Evolutionary conservation across 164 flowering plant genomes (phyloP).

Genomic region (Vitis labrusca): DNA sequence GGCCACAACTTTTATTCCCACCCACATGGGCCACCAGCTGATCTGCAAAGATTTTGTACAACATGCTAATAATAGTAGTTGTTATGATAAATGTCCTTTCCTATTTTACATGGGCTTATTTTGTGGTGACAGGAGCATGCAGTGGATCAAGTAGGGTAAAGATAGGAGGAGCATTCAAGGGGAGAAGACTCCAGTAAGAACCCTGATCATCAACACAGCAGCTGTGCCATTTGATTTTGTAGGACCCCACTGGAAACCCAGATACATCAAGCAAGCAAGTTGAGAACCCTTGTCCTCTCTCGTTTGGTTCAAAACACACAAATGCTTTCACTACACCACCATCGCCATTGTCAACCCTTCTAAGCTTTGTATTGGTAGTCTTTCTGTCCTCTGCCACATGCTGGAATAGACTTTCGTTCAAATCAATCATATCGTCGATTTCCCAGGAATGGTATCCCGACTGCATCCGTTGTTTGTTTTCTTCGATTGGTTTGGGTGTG

Average conservation of each 20-base stretch:
- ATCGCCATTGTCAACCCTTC: constrained; percentile 8
- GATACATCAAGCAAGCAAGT: constrained; percentile 81
- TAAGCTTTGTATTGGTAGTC: constrained; percentile 2
- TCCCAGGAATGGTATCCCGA: constrained; percentile 30
- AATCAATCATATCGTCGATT: constrained; percentile 38
- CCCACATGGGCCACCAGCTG: too few relatives aligned
- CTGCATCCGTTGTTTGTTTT: constrained; percentile 14
- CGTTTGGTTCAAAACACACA: constrained; percentile 49
- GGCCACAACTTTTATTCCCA: too few relatives aligned
- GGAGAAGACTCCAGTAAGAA: constrained; percentile 65
- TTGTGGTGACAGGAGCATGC: constrained; percentile 6
- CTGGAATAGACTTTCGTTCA: constrained; percentile 48
- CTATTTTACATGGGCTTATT: too few relatives aligned
- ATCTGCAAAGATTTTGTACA: too few relatives aligned
- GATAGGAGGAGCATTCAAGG: constrained; percentile 53
- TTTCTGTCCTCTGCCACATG: constrained; percentile 29
- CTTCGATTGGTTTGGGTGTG: constrained; percentile 13
- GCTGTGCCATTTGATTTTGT: constrained; percentile 68
- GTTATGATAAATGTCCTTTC: too few relatives aligned
- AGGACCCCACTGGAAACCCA: constrained; percentile 60
- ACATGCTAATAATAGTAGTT: too few relatives aligned
- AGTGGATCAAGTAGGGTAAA: constrained; percentile 30
- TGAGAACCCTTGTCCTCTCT: constrained; percentile 75
- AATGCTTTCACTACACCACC: constrained; percentile 24
- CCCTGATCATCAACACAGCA: constrained; percentile 64